phyloP scores from a whole-genome alignment of 805 yeast genomes.

The Starmerella etchellsii region DNA sequence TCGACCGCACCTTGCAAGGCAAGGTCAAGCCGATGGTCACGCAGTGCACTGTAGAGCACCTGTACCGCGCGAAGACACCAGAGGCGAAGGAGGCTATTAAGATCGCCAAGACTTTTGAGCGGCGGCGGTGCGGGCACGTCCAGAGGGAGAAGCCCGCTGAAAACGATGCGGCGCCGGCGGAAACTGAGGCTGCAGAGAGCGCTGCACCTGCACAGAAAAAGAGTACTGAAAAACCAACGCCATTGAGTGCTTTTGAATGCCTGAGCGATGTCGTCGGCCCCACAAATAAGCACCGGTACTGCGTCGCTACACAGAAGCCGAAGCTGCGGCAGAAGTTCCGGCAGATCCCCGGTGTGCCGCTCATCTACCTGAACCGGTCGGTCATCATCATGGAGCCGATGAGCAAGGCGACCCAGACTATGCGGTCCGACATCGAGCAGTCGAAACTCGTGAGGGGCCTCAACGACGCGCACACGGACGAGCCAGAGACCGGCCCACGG shows the following conservation, averaged over 20 bases:
- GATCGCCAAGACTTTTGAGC: slow-evolving; percentile 69
- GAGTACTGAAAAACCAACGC: slow-evolving; percentile 9
- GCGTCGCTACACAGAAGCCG: slow-evolving; percentile 73
- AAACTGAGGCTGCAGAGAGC: not conserved
- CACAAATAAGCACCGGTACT: slow-evolving; percentile 76
- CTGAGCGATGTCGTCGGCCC: slow-evolving; percentile 30
- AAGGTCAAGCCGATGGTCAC: slow-evolving; percentile 84
- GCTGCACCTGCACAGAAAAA: not conserved
- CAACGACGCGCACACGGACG: slow-evolving; percentile 38
- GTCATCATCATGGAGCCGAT: slow-evolving; percentile 96
- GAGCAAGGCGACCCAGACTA: slow-evolving; percentile 50
- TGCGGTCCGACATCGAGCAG: slow-evolving; percentile 42
- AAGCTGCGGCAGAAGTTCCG: slow-evolving; percentile 57
- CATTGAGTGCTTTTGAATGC: slow-evolving; percentile 56
- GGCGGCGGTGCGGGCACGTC: slow-evolving; percentile 80
- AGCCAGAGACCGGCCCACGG: not conserved
- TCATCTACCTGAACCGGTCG: slow-evolving; percentile 73
- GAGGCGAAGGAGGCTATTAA: slow-evolving; percentile 45
- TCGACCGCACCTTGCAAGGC: slow-evolving; percentile 69
- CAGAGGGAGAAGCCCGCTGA: slow-evolving; percentile 14
- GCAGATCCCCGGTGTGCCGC: slow-evolving; percentile 76
- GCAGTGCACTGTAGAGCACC: slow-evolving; percentile 83
- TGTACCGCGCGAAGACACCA: slow-evolving; percentile 61
- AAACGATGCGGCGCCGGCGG: not conserved
- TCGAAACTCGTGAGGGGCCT: slow-evolving; percentile 66